Evolutionary conservation across 306 rosid species (phyloP), one percentile per base, ranked within the genome.

Genomic region (Fragaria iinumae): DNA sequence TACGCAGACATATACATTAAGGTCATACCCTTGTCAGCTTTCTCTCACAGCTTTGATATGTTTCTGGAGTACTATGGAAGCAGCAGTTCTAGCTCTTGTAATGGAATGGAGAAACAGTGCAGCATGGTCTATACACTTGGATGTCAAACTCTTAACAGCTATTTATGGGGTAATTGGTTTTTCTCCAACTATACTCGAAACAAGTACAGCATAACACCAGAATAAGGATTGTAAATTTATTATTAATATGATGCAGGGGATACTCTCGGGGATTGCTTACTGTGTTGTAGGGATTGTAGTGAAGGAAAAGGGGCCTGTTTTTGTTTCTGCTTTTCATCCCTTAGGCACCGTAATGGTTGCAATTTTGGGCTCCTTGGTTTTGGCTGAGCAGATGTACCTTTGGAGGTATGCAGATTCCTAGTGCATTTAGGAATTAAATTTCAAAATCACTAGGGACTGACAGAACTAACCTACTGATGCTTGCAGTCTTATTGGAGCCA

Each of bases 261-360:
- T 84, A 53, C 50, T 86, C 48, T 78, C 90, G 11, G 90, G 86
- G 25, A 7, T 78, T 34, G 57, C 76, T 41, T 80, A 80, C 66
- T 80, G 60, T 27, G 41, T 86, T 47, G 78, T 80, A 41, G 84
- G 83, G 74, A 25, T 59, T 8, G 73, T 88, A 47, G 50, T 78
- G 66, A 79, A 78, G 80, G 81, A 60, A 13, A 88, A 38, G 43
- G 90, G 90, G 17, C 90, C 90, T 38, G 80, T 89, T 78, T 86
- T 78, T n/a, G 73, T 63, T n/a, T 72, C 83, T 59, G 74, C 87
- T 44, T 86, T 84, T 50, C 52, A 49, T 49, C 90, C 90, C 27
- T 64, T 89, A 6, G 76, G 80, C 82, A 80, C 81, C 77, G 32
- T 89, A 12, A 77, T 83, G 14, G 87, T 84, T 2, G 84, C 92